Base-by-base conservation (phyloP, 2,329 filamentous ascomycete genomes). In the Exophiala xenobiotica region DNA sequence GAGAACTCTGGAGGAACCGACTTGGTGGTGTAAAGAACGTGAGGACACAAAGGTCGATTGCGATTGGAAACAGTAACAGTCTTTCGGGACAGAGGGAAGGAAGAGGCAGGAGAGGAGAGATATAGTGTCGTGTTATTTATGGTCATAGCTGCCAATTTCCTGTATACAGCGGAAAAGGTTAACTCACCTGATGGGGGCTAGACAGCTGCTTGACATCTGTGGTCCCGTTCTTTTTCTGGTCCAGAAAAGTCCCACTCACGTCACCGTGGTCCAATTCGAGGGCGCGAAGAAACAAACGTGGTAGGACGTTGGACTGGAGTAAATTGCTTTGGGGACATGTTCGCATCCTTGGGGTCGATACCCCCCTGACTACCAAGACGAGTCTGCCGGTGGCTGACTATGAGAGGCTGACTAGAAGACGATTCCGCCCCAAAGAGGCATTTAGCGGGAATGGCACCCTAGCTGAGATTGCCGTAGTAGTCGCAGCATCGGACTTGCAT, bases 1-100 rank as follows among this genome's bases (percentile, higher is more conserved):
- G 51, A 53, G 51, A n/a, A 53, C 51, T 53, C 51, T 49, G 35
- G 51, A 49, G 19, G 51, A 53, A 53, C 51, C 51, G 44, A n/a
- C n/a, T 18, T 38, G 37, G 35, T 23, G 27, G 26, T n/a, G 44
- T 43, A 55, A 55, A 8, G 52, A 55, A 41, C 43, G 52, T 51
- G 12, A 43, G 43, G 52, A 55, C 52, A 55, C 52, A 47, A 55
- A 55, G 52, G 52, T 55, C 52, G 39, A 48, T 11, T 18, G 29
- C 16, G 29, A 12, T 33, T 11, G 29, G 5, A 14, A 11, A 33
- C 11, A 14, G 29, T n/a, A n/a, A n/a, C n/a, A n/a, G n/a, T n/a
- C n/a, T n/a, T n/a, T n/a, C n/a, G n/a, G n/a, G n/a, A 40, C 18
- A 40, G 14, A 24, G 20, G 18, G n/a, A 23, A 40, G 20, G 12